These are phyloP conservation scores for Alternaria viburni DNA, from an alignment of 2,329 filamentous ascomycete species.

Conservation along the genomic window DNA sequence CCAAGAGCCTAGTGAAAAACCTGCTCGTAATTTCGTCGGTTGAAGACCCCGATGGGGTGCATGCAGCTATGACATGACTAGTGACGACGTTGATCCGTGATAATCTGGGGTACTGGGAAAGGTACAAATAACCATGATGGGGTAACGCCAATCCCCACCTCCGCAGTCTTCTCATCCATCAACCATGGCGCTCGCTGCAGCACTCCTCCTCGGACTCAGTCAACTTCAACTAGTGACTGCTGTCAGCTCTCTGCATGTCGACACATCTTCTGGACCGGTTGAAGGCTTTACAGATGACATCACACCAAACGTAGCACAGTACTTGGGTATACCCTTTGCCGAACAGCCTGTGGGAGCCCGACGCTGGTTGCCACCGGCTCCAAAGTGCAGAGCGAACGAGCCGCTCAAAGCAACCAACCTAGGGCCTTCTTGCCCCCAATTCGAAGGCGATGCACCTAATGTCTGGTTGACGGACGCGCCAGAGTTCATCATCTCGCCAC, in stretches of 20 bases:
- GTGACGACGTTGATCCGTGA: not conserved
- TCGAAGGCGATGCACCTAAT: constrained; percentile 21
- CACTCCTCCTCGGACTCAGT: constrained; percentile 2
- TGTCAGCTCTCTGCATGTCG: constrained; percentile 23
- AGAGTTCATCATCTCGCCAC: constrained; percentile 27
- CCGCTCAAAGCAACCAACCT: constrained; percentile 37
- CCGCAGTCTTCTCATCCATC: not conserved
- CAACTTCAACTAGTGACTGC: constrained; percentile 16
- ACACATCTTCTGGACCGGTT: constrained; percentile 37
- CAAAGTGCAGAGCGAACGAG: constrained; percentile 20
- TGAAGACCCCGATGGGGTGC: not conserved
- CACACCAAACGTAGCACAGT: constrained; percentile 47
- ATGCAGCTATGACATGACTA: not conserved
- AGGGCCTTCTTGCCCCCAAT: constrained; percentile 38
- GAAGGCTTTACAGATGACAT: constrained; percentile 43
- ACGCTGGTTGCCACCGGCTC: constrained; percentile 43
- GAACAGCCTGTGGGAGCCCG: constrained; percentile 41
- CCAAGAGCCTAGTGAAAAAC: not conserved
- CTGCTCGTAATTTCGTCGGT: not conserved
- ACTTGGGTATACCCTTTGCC: constrained; percentile 49
- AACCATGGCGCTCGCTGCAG: constrained; percentile 1
- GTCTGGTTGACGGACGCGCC: constrained; percentile 34
- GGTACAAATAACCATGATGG: not conserved
- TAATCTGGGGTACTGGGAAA: not conserved
- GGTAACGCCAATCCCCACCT: not conserved